Evolutionary conservation across 2,329 filamentous ascomycete species (phyloP).

Genomic region (Waltergamsia citrina): DNA sequence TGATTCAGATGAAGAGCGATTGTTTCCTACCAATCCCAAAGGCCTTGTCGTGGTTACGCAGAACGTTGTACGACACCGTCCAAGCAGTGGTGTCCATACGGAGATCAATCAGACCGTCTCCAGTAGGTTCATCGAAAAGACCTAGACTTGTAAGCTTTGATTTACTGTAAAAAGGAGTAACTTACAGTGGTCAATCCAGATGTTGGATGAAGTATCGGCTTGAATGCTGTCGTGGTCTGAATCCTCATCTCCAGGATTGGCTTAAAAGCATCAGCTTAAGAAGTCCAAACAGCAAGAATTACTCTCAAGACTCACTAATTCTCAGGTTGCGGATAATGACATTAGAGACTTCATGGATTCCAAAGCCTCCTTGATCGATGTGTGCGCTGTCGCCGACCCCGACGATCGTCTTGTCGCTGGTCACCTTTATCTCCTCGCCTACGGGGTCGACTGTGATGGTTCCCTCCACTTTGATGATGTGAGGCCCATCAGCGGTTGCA

Average conservation of each 20-base stretch:
- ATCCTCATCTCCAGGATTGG: conserved; percentile 5
- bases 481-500: conserved; percentile 7
- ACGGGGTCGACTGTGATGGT: conserved; percentile 8
- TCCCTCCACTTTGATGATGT: conserved; percentile 10
- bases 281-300: too few species aligned
- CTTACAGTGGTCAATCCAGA: conserved; percentile 16
- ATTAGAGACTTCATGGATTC: conserved; percentile 7
- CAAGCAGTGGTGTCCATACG: conserved; percentile 15
- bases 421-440: conserved; percentile 9
- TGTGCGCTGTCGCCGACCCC: conserved; percentile 8
- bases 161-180: too few species aligned
- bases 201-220: conserved; percentile 10
- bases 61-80: conserved; percentile 14
- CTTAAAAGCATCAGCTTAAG: too few species aligned
- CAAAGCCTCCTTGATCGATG: conserved; percentile 8
- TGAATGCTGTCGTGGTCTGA: conserved; percentile 14
- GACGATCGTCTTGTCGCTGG: conserved; percentile 12
- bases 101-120: conserved; percentile 14
- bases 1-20: background rate
- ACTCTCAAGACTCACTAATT: conserved; percentile 5
- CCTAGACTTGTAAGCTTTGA: too few species aligned
- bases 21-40: conserved; percentile 14
- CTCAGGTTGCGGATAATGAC: conserved; percentile 11
- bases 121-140: conserved; percentile 10
- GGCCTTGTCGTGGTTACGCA: conserved; percentile 14